phyloP scores from a whole-genome alignment of 345 rosid genomes.

The Brassica incana region DNA sequence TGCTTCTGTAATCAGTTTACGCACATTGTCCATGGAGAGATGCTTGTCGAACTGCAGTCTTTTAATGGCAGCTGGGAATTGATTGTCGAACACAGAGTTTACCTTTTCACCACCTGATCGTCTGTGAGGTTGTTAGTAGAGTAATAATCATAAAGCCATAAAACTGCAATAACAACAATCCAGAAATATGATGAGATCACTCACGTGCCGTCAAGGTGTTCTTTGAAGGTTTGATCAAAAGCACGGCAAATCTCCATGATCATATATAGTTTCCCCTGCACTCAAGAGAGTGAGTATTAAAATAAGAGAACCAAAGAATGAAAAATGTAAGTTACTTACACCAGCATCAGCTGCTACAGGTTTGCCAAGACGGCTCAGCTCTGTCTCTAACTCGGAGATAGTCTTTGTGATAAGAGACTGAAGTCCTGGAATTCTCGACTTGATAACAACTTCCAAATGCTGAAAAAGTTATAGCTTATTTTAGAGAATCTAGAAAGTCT shows the following conservation, averaged over 20 bases:
- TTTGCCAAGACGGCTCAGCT: conserved; percentile 85
- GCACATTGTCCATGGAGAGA: conserved; percentile 81
- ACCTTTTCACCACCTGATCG: conserved; percentile 98
- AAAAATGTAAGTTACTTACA: conserved; percentile 47
- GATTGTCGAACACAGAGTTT: conserved; percentile 77
- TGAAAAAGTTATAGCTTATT: conserved; percentile 45
- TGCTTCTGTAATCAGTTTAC: conserved; percentile 91
- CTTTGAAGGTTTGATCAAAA: conserved; percentile 93
- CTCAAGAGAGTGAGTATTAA: conserved; percentile 13
- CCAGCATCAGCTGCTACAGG: conserved; percentile 94
- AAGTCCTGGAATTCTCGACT: conserved; percentile 88
- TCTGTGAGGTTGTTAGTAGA: conserved; percentile 45
- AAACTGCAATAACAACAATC: not conserved
- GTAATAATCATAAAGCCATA: not conserved
- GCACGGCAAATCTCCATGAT: conserved; percentile 92
- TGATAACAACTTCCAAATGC: conserved; percentile 97
- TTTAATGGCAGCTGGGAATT: conserved; percentile 86
- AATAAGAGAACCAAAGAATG: conserved; percentile 12
- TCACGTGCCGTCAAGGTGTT: conserved; percentile 90
- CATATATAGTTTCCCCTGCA: conserved; percentile 89
- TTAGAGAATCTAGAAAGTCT: conserved; percentile 9
- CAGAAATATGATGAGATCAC: conserved; percentile 16
- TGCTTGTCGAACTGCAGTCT: conserved; percentile 92
- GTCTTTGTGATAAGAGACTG: conserved; percentile 88
- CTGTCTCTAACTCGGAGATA: conserved; percentile 76